Evolutionary conservation across 2,329 filamentous ascomycete species (phyloP), one percentile per base, ranked within the genome.

Genomic region (Rasamsonia emersonii): DNA sequence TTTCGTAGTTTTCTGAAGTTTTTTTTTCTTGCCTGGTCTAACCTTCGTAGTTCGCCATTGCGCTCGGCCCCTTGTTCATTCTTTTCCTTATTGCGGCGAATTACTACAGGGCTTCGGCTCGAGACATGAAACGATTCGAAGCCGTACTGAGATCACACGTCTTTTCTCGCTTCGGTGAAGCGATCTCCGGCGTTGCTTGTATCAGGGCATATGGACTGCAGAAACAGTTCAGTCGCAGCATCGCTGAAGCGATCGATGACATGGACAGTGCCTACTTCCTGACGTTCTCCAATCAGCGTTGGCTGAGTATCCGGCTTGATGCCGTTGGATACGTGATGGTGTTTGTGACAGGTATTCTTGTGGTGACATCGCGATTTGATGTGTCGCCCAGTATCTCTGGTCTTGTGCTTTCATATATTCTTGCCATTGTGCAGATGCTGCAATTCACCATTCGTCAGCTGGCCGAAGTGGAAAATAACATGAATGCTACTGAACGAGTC

Each of bases 391-490:
- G 82, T 28, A 93, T 85, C 35, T 79, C 75, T 29, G 88, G 88
- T 20, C 68, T 95, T 18, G 86, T 95, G 1, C 70, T 95, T 14
- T 88, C 82, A 25, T 94, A 94, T 60, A 93, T 94, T 50, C 70
- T 95, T 11, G 75, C 81, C n/a, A 91, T 94, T 50, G 86, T 93
- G 17, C 84, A 91, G 56, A 85, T 93, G 81, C 79, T 95, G 45
- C 88, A 94, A 54, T 94, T 93, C 58, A 88, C 85, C 1, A 83
- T 95, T 16, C 76, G 88, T 13, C 88, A 95, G 60, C 70, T 94
- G 5, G 88, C 88, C 18, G 88, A 95, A 58, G 86, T 96, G 6
- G 89, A 96, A 59, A 96, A 95, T 61, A 86, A 88, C 52, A 96
- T 96, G 89, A 96, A 95, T 56, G 80, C 88, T 0, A 91, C 93